Base-by-base conservation (phyloP, 2,329 filamentous ascomycete genomes). In the Penicillium sp. region DNA sequence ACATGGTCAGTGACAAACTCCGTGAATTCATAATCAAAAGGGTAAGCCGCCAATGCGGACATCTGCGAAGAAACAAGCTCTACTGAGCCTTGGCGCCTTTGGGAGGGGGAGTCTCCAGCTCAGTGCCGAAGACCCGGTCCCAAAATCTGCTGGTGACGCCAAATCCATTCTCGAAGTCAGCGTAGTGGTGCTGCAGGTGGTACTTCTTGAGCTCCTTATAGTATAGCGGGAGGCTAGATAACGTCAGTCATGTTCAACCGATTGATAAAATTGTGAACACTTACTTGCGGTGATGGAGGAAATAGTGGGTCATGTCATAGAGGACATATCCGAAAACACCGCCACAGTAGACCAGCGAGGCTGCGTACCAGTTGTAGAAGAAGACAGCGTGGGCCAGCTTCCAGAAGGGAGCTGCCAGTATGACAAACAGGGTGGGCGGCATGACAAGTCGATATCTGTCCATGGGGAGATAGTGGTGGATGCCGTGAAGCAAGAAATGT, bases 391-490 rank as follows among this genome's bases (percentile, higher is more conserved):
- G 91, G 0, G 93, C 88, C 41, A 98, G 75, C 68, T 88, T 87
- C 85, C 88, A 98, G 75, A 97, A 97, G 0, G 93, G 93, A 0
- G 80, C 78, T 5, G 91, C 91, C 16, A 98, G 82, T 10, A 80
- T 78, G 20, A 91, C 52, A 65, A 98, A 97, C 3, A 98, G 77
- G 0, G 88, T 81, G 0, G 93, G 93, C 1, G 93, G 93, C 93
- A 98, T 97, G 55, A 98, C 93, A 8, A 98, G 84, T 50, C 93
- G 85, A 62, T 95, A 91, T 65, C 85, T 91, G 74, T 98, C 93
- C 93, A 98, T 97, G n/a, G 93, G 93, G 4, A 98, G 80, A 70
- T 97, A 98, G 71, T 98, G 93, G 66, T 98, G 93, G 54, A 98
- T 88, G 54, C 93, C 93, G 62, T 98, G 93, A 22, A 98, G 86